Evolutionary conservation across 768 basidiomycete genomes (phyloP).

Genomic region (Boletus reticulatus): DNA sequence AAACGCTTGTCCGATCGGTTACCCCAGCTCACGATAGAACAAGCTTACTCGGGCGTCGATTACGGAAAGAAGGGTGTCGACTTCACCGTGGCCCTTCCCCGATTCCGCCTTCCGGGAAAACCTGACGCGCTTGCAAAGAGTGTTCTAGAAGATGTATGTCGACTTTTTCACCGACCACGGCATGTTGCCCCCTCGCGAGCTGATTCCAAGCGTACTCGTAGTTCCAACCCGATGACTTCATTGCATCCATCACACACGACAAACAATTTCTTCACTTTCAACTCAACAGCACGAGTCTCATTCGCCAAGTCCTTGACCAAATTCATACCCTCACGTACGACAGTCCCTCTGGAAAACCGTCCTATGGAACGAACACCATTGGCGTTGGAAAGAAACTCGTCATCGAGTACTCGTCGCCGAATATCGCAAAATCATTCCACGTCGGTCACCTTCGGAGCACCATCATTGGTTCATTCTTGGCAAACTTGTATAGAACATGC

Average conservation of each 20-base stretch:
- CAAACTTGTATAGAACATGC: constrained; percentile 86
- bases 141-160: constrained; percentile 69
- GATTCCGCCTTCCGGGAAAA: constrained; percentile 84
- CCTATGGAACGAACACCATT: constrained; percentile 78
- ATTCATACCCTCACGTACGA: constrained; percentile 70
- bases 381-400: constrained; percentile 82
- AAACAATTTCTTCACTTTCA: constrained; percentile 85
- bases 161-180: too few species aligned
- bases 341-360: constrained; percentile 53
- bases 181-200: background rate
- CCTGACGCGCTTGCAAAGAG: constrained; percentile 72
- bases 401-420: constrained; percentile 94
- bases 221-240: constrained; percentile 84
- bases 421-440: constrained; percentile 98
- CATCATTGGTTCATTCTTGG: constrained; percentile 96
- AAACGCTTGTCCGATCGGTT: constrained; percentile 64
- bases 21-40: constrained; percentile 63
- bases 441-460: constrained; percentile 95
- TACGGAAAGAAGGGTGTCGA: constrained; percentile 94
- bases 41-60: constrained; percentile 83
- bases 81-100: constrained; percentile 88
- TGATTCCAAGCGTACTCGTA: constrained; percentile 26
- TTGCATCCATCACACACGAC: constrained; percentile 66
- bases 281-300: constrained; percentile 59
- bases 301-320: constrained; percentile 66